These are phyloP conservation scores for Calonectria hongkongensis DNA, from an alignment of 2,329 filamentous ascomycete species.

Conservation along the genomic window DNA sequence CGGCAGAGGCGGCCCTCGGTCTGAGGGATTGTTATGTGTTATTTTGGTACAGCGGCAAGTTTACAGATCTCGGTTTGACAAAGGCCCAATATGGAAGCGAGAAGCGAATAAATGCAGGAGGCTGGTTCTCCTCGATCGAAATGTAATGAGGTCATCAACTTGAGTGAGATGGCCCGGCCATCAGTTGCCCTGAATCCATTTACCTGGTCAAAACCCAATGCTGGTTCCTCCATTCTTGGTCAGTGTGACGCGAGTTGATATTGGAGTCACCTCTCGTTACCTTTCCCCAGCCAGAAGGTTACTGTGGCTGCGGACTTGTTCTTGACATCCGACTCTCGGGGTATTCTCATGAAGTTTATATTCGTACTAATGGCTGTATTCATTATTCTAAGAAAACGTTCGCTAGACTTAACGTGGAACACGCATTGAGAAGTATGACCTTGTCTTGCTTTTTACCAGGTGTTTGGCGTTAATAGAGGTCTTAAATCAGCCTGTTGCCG, in stretches of 20 bases:
- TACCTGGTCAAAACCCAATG: neutral
- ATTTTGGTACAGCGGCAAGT: conserved; percentile 36
- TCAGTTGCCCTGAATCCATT: conserved; percentile 26
- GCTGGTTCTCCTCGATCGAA: conserved; percentile 34
- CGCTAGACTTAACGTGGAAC: neutral
- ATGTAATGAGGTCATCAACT: conserved; percentile 43
- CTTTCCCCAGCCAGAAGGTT: neutral
- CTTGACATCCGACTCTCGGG: neutral
- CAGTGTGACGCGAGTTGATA: neutral
- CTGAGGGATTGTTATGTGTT: conserved; percentile 38
- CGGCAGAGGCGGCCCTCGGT: conserved; percentile 44
- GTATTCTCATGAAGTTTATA: no score
- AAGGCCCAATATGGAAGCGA: conserved; percentile 60
- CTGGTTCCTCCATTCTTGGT: neutral
- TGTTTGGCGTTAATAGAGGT: neutral
- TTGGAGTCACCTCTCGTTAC: neutral
- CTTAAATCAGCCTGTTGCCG: neutral
- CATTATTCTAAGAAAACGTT: neutral
- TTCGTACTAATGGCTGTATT: no score
- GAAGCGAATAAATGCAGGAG: conserved; percentile 64
- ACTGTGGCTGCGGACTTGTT: neutral
- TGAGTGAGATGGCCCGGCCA: conserved; percentile 34
- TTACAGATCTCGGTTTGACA: conserved; percentile 48
- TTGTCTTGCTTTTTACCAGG: no score
- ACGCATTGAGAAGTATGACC: neutral